Evolutionary conservation across 176 grass and related monocot genomes (phyloP).

Genomic region (Urochloa ruziziensis): DNA sequence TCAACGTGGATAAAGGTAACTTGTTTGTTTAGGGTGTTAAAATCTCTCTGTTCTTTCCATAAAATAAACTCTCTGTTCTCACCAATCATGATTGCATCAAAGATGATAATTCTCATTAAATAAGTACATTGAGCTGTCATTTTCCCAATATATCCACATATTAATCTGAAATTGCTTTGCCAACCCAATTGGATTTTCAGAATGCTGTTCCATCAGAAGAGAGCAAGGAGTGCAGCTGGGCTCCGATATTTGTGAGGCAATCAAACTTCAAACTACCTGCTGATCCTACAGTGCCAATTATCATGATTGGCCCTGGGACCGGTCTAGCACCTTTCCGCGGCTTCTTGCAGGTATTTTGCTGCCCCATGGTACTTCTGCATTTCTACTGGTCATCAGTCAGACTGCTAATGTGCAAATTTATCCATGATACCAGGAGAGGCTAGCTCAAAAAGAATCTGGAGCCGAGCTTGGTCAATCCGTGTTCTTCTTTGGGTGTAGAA

Average conservation of each 20-base stretch:
- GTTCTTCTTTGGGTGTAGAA: constrained; percentile 97
- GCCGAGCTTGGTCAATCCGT: constrained; percentile 60
- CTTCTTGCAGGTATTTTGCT: constrained; percentile 71
- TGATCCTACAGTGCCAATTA: constrained; percentile 64
- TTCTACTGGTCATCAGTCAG: neutral
- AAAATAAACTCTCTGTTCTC: neutral
- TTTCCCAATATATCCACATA: neutral
- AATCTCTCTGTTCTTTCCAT: neutral
- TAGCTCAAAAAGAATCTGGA: constrained; percentile 65
- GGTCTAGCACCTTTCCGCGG: constrained; percentile 92
- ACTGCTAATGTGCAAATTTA: constrained; percentile 23
- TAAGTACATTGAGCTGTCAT: neutral
- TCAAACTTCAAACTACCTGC: constrained; percentile 89
- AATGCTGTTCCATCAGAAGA: constrained; percentile 62
- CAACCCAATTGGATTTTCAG: constrained; percentile 39
- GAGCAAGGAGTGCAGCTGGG: constrained; percentile 64
- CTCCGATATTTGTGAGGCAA: constrained; percentile 83
- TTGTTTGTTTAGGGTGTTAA: neutral
- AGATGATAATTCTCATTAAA: neutral
- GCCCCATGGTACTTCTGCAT: neutral
- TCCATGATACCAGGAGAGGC: constrained; percentile 62
- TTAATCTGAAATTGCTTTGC: constrained; percentile 26
- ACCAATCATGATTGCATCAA: neutral
- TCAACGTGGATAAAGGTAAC: constrained; percentile 97
- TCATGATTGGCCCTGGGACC: constrained; percentile 91